These are phyloP conservation scores for Elaeis guineensis DNA, from an alignment of 176 grass and related monocot genomes.

Conservation along the genomic window DNA sequence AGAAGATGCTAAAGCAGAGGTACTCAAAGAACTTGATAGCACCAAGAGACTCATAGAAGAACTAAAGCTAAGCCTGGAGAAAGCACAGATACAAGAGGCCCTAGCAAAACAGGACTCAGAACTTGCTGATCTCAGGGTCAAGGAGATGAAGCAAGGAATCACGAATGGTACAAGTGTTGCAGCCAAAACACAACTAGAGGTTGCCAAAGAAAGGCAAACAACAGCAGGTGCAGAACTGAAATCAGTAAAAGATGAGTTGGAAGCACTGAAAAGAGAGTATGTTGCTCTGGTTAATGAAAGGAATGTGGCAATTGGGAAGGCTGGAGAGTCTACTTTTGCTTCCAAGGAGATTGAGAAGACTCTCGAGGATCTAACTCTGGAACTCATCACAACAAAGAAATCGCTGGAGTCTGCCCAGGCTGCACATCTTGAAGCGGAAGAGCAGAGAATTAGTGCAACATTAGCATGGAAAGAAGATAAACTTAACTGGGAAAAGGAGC, in stretches of 20 bases:
- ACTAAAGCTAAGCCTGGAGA: conserved; percentile 1
- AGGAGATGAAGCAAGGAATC: conserved; percentile 1
- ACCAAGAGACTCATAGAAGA: background rate
- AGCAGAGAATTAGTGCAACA: background rate
- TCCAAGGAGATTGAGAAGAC: background rate
- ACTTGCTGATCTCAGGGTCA: background rate
- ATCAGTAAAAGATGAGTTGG: conserved; percentile 1
- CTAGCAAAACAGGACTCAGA: background rate
- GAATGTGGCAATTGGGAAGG: background rate
- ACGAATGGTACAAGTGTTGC: background rate
- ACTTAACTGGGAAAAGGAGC: background rate
- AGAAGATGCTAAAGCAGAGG: background rate
- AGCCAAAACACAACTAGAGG: background rate
- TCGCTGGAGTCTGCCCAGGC: background rate
- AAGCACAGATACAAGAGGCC: background rate
- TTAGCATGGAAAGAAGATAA: background rate
- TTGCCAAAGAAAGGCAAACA: background rate
- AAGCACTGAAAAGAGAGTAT: background rate
- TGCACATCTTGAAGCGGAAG: conserved; percentile 6
- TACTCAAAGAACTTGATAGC: background rate
- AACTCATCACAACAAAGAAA: conserved; percentile 1
- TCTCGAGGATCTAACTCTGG: background rate
- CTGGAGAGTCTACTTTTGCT: background rate
- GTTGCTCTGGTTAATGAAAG: background rate
- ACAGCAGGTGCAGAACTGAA: background rate